Base-by-base conservation (phyloP, 2,329 filamentous ascomycete species). In the Alternaria incomplexa region DNA sequence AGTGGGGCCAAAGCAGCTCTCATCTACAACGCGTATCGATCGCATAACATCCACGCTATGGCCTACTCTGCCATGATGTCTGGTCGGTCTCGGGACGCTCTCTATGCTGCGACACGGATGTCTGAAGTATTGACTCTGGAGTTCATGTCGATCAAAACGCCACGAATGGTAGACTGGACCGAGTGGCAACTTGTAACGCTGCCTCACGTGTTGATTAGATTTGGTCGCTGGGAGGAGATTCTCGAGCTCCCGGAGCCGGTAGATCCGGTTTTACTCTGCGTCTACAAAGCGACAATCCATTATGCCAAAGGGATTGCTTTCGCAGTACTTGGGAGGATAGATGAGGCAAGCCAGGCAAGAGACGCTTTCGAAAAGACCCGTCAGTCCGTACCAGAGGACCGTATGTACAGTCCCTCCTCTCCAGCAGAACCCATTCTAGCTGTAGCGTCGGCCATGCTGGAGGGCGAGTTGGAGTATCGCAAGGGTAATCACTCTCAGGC, bases 101-200 rank as follows among this genome's bases (percentile, higher is more conserved):
- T 56, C 5, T 55, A 56, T 23, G 58, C 58, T 26, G 58, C 43
- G 11, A 56, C 17, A 12, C 50, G 28, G 5, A 9, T 60, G 15
- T n/a, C 32, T 23, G 50, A 60, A 15, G n/a, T 56, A 8, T 28
- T 62, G 4, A 52, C 48, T 10, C 7, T 25, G 26, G 60, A 58
- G 13, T 54, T 59, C 23, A 36, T 58, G 55, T 54, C 55, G 6
- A 59, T 62, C 17, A 32, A 48, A 28, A 47, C 60, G 25, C 60
- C 55, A 40, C 47, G 36, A 20, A 62, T 62, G 54, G 40, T 54
- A 8, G 60, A 62, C n/a, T 58, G 55, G 60, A 40, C 56, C 22
- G 60, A 62, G 30, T 62, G 59, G 59, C 59, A 62, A 26, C 22
- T 52, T 2, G 53, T 62, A 11, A 58, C 59, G 15, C 30, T 62